A percentile compares a stretch with the other conserved stretches of the same genome.
phyloP scores from a whole-genome alignment of 768 basidiomycete species.

The Artomyces pyxidatus region DNA sequence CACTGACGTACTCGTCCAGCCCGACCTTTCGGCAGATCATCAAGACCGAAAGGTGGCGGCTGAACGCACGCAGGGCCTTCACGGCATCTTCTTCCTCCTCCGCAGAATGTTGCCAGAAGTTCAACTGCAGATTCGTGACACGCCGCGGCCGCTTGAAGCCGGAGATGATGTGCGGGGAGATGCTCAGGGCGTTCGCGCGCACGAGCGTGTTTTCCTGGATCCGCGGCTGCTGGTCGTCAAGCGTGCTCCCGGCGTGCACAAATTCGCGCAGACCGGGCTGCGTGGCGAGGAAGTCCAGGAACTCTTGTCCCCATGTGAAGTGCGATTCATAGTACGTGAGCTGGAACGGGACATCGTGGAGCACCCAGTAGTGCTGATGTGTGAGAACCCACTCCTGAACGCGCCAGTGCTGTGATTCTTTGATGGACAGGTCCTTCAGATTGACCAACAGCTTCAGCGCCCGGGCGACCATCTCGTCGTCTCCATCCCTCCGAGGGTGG shows the following conservation, averaged over 20 bases:
- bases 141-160: slow-evolving; percentile 4
- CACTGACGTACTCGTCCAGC: slow-evolving; percentile 7
- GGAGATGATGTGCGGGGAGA: slow-evolving; percentile 7
- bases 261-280: slow-evolving; percentile 9
- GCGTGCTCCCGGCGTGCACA: slow-evolving; percentile 5
- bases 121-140: slow-evolving; percentile 4
- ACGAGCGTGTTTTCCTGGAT: neutral
- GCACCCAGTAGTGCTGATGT: slow-evolving; percentile 3
- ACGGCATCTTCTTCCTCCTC: slow-evolving; percentile 6
- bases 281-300: slow-evolving; percentile 3
- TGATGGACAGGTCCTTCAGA: slow-evolving; percentile 12
- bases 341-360: slow-evolving; percentile 6
- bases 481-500: slow-evolving; percentile 1
- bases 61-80: neutral
- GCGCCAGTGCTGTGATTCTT: neutral
- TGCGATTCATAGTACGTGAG: slow-evolving; percentile 6
- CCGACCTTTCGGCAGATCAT: slow-evolving; percentile 2
- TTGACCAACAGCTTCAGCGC: slow-evolving; percentile 8
- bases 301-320: slow-evolving; percentile 6
- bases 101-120: slow-evolving; percentile 5
- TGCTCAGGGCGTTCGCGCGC: slow-evolving; percentile 1
- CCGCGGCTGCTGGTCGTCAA: neutral
- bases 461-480: neutral
- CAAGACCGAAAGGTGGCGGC: slow-evolving; percentile 7
- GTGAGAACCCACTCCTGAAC: slow-evolving; percentile 1